These are phyloP conservation scores for Basidiobolus meristosporus DNA, from an alignment of 371 early-diverging fungal species.

Conservation along the genomic window DNA sequence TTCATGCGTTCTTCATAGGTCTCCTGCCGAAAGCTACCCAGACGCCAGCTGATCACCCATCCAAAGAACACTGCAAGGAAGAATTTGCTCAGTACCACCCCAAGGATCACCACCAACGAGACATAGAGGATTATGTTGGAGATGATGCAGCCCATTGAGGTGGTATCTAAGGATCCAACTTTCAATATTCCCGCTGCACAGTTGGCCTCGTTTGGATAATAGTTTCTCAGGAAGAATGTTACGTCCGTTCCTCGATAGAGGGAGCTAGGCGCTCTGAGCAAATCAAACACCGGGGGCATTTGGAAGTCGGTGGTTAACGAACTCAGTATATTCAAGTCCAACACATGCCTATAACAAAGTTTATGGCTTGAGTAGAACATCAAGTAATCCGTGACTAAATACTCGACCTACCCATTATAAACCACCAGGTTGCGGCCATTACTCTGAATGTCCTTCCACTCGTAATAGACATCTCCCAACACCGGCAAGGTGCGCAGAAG, in stretches of 20 bases:
- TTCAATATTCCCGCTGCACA: constrained; percentile 49
- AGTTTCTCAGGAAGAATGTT: constrained; percentile 1
- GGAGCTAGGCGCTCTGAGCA: not conserved
- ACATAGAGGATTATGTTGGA: constrained; percentile 57
- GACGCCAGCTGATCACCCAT: constrained; percentile 52
- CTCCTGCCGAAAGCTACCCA: constrained; percentile 49
- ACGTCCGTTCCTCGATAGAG: constrained; percentile 2
- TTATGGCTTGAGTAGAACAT: too few species aligned
- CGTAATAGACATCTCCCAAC: constrained; percentile 44
- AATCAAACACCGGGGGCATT: constrained; percentile 2
- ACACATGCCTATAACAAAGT: constrained; percentile 56
- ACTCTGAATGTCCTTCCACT: constrained; percentile 40
- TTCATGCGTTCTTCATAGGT: too few species aligned
- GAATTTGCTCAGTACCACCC: constrained; percentile 63
- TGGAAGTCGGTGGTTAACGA: constrained; percentile 19
- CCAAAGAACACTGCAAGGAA: constrained; percentile 64
- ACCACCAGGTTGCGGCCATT: constrained; percentile 28
- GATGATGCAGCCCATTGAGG: constrained; percentile 56
- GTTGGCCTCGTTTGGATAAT: constrained; percentile 14
- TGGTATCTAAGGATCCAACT: constrained; percentile 54
- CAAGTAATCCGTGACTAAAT: too few species aligned
- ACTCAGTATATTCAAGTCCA: constrained; percentile 24
- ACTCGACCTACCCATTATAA: too few species aligned
- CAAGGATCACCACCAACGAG: constrained; percentile 54
- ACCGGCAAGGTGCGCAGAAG: constrained; percentile 9